Evolutionary conservation across 805 yeast genomes (phyloP).

Genomic region (Lipomyces starkeyi): DNA sequence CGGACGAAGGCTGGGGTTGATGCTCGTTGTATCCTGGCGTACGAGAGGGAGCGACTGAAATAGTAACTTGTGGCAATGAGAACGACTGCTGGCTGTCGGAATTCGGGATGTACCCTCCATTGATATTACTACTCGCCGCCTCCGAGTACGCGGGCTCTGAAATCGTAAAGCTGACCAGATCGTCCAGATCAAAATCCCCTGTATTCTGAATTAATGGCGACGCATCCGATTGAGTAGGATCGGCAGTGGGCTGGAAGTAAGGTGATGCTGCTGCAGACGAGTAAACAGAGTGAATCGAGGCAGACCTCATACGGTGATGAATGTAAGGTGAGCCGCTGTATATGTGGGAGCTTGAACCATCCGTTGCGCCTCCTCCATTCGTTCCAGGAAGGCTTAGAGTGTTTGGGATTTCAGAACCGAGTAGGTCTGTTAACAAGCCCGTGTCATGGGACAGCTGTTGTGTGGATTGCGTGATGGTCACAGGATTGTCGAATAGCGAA

Average conservation of each 20-base stretch:
- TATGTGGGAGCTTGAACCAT: background rate
- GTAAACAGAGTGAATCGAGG: conserved; percentile 34
- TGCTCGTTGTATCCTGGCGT: background rate
- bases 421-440: background rate
- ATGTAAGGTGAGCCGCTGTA: background rate
- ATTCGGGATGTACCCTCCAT: background rate
- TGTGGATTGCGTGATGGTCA: background rate
- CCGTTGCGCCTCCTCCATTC: background rate
- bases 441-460: background rate
- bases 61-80: conserved; percentile 17
- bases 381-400: background rate
- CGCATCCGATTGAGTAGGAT: conserved; percentile 1
- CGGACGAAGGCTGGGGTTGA: background rate
- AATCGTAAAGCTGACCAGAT: conserved; percentile 22
- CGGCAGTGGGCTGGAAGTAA: conserved; percentile 5
- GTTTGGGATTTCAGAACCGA: background rate
- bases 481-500: background rate
- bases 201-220: conserved; percentile 24
- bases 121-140: background rate
- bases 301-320: conserved; percentile 19
- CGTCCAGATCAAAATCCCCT: conserved; percentile 24
- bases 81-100: conserved; percentile 9
- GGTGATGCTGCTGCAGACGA: conserved; percentile 25
- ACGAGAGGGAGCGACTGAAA: conserved; percentile 12
- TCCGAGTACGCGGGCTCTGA: conserved; percentile 13